Base-by-base conservation (phyloP, 2,329 filamentous ascomycete genomes). In the Myriosclerotinia scirpicola region DNA sequence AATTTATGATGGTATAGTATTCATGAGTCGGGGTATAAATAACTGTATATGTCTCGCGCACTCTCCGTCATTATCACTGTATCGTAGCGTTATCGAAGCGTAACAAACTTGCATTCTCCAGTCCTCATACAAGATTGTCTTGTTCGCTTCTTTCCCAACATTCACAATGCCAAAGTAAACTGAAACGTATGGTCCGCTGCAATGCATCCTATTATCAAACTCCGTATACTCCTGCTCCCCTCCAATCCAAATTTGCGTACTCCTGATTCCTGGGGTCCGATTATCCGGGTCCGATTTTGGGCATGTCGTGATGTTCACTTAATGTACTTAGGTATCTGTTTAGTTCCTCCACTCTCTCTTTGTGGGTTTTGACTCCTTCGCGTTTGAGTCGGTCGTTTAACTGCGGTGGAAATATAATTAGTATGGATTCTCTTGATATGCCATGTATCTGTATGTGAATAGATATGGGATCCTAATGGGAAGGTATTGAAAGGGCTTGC, bases 241-340 rank as follows among this genome's bases (percentile, higher is more conserved):
- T 30, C 6, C 11, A 44, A 11, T 11, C n/a, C 14, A 58, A 30
- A 58, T 26, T 22, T 14, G n/a, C n/a, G 52, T 20, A 55, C 53
- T 56, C 55, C 40, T 44, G 20, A 36, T n/a, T 44, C 30, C 48
- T 22, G 42, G 42, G 26, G 14, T 7, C 56, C n/a, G 44, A 54
- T 84, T 85, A 85, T 69, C 83, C 83, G 70, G 83, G 83, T 67
- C 83, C 83, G 67, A 85, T 85, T 71, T 82, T 80, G 9, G 83
- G 83, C 93, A 99, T 99, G 77, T 99, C 95, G 79, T 99, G 94
- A 80, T 99, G 95, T 80, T 99, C 95, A 79, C 92, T 97, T 75
- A 99, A 80, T 71, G 89, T 90, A 71, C 92, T 95, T 46, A 99
- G 81, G 77, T 98, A 97, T 70, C 91, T 92, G 77, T 99, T 99